phyloP scores from a whole-genome alignment of 2,329 filamentous ascomycete species.

The Colletotrichum tamarilloi region DNA sequence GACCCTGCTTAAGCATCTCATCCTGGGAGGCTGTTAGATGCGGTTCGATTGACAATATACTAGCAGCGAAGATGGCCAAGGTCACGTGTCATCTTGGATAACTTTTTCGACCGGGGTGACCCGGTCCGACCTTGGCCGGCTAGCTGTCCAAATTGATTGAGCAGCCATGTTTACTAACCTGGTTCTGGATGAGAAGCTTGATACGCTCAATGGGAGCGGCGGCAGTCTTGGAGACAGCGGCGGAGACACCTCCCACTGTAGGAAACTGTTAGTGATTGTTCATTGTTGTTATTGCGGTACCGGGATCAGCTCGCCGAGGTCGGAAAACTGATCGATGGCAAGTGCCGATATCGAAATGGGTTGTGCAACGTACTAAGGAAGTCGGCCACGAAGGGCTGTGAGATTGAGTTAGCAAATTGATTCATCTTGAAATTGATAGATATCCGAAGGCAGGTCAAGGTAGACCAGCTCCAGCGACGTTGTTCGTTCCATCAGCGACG shows the following conservation, averaged over 20 bases:
- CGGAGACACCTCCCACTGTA: constrained; percentile 99
- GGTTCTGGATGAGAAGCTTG: constrained; percentile 99
- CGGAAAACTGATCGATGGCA: background rate
- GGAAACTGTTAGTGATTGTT: constrained; percentile 40
- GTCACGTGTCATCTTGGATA: constrained; percentile 21
- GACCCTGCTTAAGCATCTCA: constrained; percentile 99
- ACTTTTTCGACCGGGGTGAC: constrained; percentile 10
- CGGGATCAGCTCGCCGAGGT: background rate
- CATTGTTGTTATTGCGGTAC: background rate
- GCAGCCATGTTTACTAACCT: constrained; percentile 73
- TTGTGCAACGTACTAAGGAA: constrained; percentile 88
- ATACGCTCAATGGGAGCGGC: constrained; percentile 99
- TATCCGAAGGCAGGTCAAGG: background rate
- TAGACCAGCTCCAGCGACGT: background rate
- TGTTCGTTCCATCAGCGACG: background rate
- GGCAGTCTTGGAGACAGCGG: constrained; percentile 99
- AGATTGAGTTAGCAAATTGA: constrained; percentile 47
- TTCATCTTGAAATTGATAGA: background rate
- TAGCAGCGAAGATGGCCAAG: background rate
- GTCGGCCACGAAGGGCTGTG: constrained; percentile 93
- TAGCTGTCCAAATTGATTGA: constrained; percentile 1
- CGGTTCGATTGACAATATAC: background rate
- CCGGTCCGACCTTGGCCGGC: constrained; percentile 10
- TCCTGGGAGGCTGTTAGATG: constrained; percentile 71
- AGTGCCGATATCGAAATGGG: background rate